Percentiles rank a stretch among this genome's conserved stretches.
Evolutionary conservation across 768 basidiomycete genomes (phyloP).

Genomic region (Candolleomyces aberdarensis): DNA sequence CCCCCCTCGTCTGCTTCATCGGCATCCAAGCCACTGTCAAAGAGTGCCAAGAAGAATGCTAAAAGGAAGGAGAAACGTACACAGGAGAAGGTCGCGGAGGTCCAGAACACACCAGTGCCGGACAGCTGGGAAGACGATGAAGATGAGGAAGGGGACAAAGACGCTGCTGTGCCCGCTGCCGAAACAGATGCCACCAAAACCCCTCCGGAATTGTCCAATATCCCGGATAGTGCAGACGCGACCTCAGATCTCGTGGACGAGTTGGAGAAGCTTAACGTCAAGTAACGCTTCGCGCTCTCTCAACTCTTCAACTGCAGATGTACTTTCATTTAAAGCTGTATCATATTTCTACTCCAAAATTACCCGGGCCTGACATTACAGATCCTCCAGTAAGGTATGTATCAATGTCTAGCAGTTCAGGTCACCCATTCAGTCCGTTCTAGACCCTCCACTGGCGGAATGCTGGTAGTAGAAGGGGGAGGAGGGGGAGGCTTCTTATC

Average conservation of each 20-base stretch:
- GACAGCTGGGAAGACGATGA: constrained; percentile 82
- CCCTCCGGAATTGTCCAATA: constrained; percentile 14
- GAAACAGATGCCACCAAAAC: constrained; percentile 23
- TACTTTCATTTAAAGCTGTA: not conserved
- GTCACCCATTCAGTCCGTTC: not conserved
- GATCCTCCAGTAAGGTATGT: not conserved
- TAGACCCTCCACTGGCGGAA: constrained; percentile 19
- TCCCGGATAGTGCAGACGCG: constrained; percentile 10
- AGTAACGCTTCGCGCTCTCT: constrained; percentile 24
- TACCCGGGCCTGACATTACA: too few relatives aligned
- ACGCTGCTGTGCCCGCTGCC: constrained; percentile 18
- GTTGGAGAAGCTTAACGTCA: constrained; percentile 57
- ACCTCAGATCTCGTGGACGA: constrained; percentile 39
- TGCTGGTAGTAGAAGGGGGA: constrained; percentile 21
- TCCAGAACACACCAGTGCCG: constrained; percentile 44
- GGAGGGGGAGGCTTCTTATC: constrained; percentile 24
- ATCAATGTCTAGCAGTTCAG: not conserved
- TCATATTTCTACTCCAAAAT: not conserved
- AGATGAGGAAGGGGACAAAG: constrained; percentile 30
- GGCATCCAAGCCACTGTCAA: constrained; percentile 52
- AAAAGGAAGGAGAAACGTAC: constrained; percentile 73
- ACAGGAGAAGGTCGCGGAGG: constrained; percentile 38
- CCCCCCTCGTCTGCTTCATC: constrained; percentile 48
- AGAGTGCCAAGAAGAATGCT: constrained; percentile 80
- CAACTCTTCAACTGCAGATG: too few relatives aligned